Conservation (phyloP, 2,329 filamentous ascomycete species). For the Nemania sp. region DNA sequence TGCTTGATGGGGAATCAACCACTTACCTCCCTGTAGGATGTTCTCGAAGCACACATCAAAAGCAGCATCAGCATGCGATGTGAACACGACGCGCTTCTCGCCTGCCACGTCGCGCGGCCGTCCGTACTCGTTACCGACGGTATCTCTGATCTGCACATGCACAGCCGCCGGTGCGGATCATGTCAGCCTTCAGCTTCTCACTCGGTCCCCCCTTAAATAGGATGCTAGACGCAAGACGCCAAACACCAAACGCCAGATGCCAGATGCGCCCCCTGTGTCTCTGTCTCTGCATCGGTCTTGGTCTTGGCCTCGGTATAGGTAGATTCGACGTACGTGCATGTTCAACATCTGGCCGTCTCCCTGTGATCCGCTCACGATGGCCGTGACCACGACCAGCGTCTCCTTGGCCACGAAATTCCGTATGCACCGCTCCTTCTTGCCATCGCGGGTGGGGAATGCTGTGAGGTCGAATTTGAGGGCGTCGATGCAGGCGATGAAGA, state of each 20-base stretch:
- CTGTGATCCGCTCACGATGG: conserved; percentile 79
- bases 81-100: conserved; percentile 92
- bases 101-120: conserved; percentile 87
- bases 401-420: conserved; percentile 93
- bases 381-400: conserved; percentile 93
- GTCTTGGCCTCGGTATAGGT: no score
- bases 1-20: no score
- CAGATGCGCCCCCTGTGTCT: no score
- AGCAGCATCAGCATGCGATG: conserved; percentile 84
- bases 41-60: conserved; percentile 99
- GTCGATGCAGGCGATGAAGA: conserved; percentile 56
- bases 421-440: conserved; percentile 81
- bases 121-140: conserved; percentile 94
- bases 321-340: conserved; percentile 71
- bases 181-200: no score
- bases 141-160: conserved; percentile 83
- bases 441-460: conserved; percentile 61
- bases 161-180: background rate
- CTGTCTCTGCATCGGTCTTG: background rate
- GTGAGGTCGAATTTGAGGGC: conserved; percentile 94
- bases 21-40: conserved; percentile 69
- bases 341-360: conserved; percentile 93
- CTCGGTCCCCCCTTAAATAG: no score
- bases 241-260: no score
- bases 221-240: no score